Conservation (phyloP, 2,329 filamentous ascomycete species). For the Aspergillus tanneri region DNA sequence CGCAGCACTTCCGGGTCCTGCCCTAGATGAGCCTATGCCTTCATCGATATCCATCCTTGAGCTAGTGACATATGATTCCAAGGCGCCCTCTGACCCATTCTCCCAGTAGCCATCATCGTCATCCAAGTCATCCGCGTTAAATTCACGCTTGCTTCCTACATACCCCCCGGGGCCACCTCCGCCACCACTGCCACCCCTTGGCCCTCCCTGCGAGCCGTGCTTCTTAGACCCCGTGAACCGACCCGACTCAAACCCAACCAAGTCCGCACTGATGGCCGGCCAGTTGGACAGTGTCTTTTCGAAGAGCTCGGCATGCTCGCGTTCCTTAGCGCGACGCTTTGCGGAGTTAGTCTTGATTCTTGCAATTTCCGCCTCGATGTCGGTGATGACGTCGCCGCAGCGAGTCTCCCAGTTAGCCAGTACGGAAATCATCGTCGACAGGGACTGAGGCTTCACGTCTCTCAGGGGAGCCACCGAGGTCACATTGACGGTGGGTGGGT, state of each 20-base stretch:
- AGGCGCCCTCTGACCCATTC: constrained; percentile 28
- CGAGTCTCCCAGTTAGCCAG: constrained; percentile 75
- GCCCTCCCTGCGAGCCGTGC: constrained; percentile 11
- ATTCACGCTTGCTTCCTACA: constrained; percentile 43
- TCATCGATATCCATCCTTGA: constrained; percentile 45
- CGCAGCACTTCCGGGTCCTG: constrained; percentile 18
- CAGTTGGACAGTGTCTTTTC: constrained; percentile 50
- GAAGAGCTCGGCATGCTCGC: constrained; percentile 50
- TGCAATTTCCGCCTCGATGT: constrained; percentile 73
- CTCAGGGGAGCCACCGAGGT: constrained; percentile 80
- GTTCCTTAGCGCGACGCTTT: constrained; percentile 52
- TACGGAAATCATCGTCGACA: constrained; percentile 66
- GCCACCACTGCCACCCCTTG: constrained; percentile 10
- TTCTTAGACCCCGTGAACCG: constrained; percentile 9
- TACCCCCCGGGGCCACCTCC: constrained; percentile 7
- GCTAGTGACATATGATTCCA: constrained; percentile 25
- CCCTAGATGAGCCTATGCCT: constrained; percentile 27
- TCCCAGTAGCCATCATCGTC: constrained; percentile 41
- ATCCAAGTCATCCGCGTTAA: constrained; percentile 38
- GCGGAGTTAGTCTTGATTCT: constrained; percentile 62
- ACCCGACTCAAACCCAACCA: constrained; percentile 1
- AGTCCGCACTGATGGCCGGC: constrained; percentile 18
- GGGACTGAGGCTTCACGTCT: constrained; percentile 72
- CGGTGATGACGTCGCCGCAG: constrained; percentile 70
- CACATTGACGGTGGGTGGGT: constrained; percentile 70